These are phyloP conservation scores for Suhomyces kilbournensis DNA, from an alignment of 805 yeast genomes.

Conservation along the genomic window DNA sequence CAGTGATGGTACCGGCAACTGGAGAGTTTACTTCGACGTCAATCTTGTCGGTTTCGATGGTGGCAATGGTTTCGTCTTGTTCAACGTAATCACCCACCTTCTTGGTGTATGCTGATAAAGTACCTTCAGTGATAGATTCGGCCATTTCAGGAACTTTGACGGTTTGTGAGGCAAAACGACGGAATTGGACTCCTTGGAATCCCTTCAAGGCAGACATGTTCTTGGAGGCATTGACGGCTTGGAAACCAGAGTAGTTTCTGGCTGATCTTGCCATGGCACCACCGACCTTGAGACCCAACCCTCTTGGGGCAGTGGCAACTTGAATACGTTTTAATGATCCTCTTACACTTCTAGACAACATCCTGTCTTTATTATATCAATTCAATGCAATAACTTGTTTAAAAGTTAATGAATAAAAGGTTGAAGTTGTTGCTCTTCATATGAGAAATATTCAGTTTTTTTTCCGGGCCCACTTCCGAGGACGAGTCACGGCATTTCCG, in stretches of 20 bases:
- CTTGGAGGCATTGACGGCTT: conserved; percentile 2
- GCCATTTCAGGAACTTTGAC: conserved; percentile 99
- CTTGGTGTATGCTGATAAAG: conserved; percentile 65
- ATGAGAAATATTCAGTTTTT: not conserved
- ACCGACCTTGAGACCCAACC: conserved; percentile 12
- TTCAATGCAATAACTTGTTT: not conserved
- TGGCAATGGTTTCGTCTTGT: conserved; percentile 87
- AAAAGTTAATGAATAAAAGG: not conserved
- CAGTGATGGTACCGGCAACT: conserved; percentile 82
- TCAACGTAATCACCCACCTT: conserved; percentile 85
- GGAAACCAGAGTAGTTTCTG: not conserved
- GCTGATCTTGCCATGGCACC: conserved; percentile 17
- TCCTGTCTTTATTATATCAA: conserved; percentile 5
- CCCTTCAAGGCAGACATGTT: not conserved
- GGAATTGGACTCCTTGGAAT: not conserved
- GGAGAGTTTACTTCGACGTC: conserved; percentile 98
- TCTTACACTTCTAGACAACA: conserved; percentile 36
- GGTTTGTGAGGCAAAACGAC: conserved; percentile 38
- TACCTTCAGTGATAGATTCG: conserved; percentile 96
- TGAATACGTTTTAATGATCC: conserved; percentile 27
- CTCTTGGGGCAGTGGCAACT: conserved; percentile 12
- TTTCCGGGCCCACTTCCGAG: not conserved
- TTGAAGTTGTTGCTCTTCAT: not conserved
- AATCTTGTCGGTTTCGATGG: conserved; percentile 97
- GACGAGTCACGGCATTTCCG: not conserved